Evolutionary conservation across 805 yeast species (phyloP).

Genomic region (Wickerhamomyces pijperi): DNA sequence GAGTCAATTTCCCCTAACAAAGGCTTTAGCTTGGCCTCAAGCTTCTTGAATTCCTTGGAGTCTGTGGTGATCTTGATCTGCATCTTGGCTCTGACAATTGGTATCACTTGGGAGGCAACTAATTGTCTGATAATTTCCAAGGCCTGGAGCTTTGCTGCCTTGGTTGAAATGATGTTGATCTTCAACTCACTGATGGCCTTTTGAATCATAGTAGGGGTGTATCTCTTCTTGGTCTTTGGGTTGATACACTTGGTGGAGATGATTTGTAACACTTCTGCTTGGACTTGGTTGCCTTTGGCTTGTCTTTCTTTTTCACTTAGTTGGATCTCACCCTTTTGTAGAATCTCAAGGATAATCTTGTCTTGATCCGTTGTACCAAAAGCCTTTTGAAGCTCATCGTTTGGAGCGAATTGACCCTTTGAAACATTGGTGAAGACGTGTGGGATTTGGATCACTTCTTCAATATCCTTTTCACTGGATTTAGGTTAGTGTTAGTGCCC

Average conservation of each 20-base stretch:
- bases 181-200: conserved; percentile 72
- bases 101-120: conserved; percentile 71
- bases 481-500: conserved; percentile 4
- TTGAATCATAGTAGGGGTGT: conserved; percentile 90
- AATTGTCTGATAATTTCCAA: conserved; percentile 79
- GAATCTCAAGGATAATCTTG: conserved; percentile 66
- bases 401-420: conserved; percentile 86
- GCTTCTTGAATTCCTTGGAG: conserved; percentile 38
- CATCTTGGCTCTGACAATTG: conserved; percentile 93
- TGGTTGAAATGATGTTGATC: conserved; percentile 63
- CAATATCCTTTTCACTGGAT: conserved; percentile 69
- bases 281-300: conserved; percentile 59
- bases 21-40: conserved; percentile 30
- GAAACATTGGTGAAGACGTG: conserved; percentile 88
- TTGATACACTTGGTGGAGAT: conserved; percentile 87
- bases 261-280: conserved; percentile 72
- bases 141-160: conserved; percentile 80
- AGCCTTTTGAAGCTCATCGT: conserved; percentile 63
- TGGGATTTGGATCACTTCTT: conserved; percentile 94
- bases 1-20: conserved; percentile 31
- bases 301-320: conserved; percentile 88
- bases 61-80: conserved; percentile 56
- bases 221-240: conserved; percentile 80
- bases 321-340: conserved; percentile 89
- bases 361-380: conserved; percentile 74